Conservation (phyloP, 495 filamentous ascomycete genomes). For the Penicillium diatomitis region DNA sequence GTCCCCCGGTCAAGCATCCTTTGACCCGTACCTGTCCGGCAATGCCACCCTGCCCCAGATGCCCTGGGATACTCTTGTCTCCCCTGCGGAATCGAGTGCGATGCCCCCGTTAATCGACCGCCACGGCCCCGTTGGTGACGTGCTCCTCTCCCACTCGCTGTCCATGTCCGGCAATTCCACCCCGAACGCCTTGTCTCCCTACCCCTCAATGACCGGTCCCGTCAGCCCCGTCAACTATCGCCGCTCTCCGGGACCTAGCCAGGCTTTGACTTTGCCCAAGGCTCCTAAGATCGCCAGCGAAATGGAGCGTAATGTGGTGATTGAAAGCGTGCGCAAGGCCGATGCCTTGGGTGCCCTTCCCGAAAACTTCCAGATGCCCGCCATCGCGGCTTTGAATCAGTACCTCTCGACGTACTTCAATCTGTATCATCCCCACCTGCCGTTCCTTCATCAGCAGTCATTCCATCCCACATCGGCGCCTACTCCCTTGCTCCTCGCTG, state of each 20-base stretch:
- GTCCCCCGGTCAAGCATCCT: conserved; percentile 56
- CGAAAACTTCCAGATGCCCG: conserved; percentile 81
- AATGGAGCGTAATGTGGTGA: conserved; percentile 69
- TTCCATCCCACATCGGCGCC: conserved; percentile 73
- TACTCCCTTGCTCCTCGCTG: conserved; percentile 76
- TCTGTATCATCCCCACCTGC: conserved; percentile 92
- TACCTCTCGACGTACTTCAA: conserved; percentile 95
- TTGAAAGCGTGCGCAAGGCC: conserved; percentile 72
- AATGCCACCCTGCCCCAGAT: conserved; percentile 77
- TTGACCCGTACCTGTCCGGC: conserved; percentile 63
- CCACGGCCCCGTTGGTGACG: conserved; percentile 47
- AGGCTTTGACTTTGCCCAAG: conserved; percentile 54
- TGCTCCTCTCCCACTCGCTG: conserved; percentile 58
- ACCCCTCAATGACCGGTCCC: conserved; percentile 61
- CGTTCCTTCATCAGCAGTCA: conserved; percentile 89
- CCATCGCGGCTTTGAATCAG: conserved; percentile 66
- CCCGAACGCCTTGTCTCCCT: conserved; percentile 73
- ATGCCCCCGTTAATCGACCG: conserved; percentile 61
- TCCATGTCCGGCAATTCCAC: conserved; percentile 64
- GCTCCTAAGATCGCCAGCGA: conserved; percentile 61
- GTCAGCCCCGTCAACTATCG: conserved; percentile 65
- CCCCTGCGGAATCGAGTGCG: conserved; percentile 51
- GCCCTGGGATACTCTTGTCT: conserved; percentile 80
- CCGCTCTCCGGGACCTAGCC: conserved; percentile 54
- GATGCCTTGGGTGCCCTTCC: conserved; percentile 78